phyloP scores from a whole-genome alignment of 2,329 filamentous ascomycete genomes.

The Dissoconium aciculare region DNA sequence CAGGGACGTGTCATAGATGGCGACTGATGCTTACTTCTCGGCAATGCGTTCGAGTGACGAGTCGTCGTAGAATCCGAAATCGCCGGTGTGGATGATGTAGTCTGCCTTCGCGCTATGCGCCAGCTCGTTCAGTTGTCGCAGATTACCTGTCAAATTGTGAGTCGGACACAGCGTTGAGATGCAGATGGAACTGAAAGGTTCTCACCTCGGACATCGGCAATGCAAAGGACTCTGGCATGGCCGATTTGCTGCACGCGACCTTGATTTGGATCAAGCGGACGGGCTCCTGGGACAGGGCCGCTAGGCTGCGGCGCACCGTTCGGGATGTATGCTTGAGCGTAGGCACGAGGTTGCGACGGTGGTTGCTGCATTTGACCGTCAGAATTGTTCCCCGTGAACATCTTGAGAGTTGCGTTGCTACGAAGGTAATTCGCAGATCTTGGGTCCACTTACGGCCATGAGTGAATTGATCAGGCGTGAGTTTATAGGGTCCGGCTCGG shows the following conservation, averaged over 20 bases:
- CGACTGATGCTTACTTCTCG: conserved; percentile 59
- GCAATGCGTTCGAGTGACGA: conserved; percentile 92
- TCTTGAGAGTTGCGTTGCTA: too few species aligned
- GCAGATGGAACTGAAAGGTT: too few species aligned
- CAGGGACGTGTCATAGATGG: conserved; percentile 1
- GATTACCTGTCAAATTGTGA: conserved; percentile 63
- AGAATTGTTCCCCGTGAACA: too few species aligned
- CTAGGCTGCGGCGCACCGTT: conserved; percentile 27
- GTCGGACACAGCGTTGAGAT: too few species aligned
- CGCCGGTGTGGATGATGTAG: conserved; percentile 95
- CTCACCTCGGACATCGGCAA: conserved; percentile 39
- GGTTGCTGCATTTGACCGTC: conserved; percentile 28
- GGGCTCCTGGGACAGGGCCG: conserved; percentile 27
- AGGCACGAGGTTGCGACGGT: conserved; percentile 36
- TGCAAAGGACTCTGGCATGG: conserved; percentile 35
- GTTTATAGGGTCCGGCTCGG: not conserved
- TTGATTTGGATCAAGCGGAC: conserved; percentile 37
- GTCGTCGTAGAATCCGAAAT: conserved; percentile 98
- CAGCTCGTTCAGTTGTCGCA: conserved; percentile 89
- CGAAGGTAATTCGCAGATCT: too few species aligned
- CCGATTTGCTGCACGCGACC: conserved; percentile 37
- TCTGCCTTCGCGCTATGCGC: conserved; percentile 88
- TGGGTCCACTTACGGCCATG: not conserved
- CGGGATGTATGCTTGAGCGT: conserved; percentile 33
- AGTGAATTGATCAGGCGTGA: too few species aligned